A percentile compares a stretch with the other conserved stretches of the same genome.
phyloP scores from a whole-genome alignment of 1,139 yeast species.

The Yamadazyma atlantica region DNA sequence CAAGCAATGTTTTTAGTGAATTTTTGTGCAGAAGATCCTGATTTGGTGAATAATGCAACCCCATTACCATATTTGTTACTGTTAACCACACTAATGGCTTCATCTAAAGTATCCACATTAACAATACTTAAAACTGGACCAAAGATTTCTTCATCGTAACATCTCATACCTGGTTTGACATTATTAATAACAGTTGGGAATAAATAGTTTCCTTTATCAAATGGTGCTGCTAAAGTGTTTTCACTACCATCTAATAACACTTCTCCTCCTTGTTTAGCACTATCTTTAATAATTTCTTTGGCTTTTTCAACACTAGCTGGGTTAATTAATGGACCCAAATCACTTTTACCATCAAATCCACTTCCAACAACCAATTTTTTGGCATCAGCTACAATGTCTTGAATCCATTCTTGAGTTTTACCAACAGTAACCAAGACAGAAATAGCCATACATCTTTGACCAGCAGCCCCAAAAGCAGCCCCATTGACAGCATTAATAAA shows the following conservation, averaged over 20 bases:
- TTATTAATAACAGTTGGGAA: constrained; percentile 70
- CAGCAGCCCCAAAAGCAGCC: constrained; percentile 85
- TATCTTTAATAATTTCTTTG: constrained; percentile 53
- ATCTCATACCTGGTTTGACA: constrained; percentile 67
- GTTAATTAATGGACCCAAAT: constrained; percentile 72
- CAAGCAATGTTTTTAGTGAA: constrained; percentile 70
- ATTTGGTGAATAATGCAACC: constrained; percentile 65
- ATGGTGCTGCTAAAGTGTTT: constrained; percentile 31
- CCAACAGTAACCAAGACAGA: constrained; percentile 79
- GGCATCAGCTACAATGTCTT: constrained; percentile 61
- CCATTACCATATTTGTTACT: constrained; percentile 74
- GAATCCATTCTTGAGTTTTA: constrained; percentile 62
- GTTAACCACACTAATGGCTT: constrained; percentile 68
- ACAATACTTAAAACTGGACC: constrained; percentile 73
- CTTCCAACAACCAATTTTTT: constrained; percentile 59
- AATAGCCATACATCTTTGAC: constrained; percentile 84
- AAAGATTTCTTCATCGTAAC: constrained; percentile 74
- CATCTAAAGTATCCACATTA: constrained; percentile 67
- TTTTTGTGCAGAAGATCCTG: constrained; percentile 69
- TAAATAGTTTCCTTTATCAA: constrained; percentile 67
- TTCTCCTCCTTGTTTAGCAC: constrained; percentile 58
- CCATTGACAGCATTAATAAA: constrained; percentile 70
- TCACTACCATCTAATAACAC: constrained; percentile 67
- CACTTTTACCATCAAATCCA: constrained; percentile 62
- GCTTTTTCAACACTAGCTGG: constrained; percentile 58